Base-by-base conservation (phyloP, 106 monocot genomes). In the Allium cepa region DNA sequence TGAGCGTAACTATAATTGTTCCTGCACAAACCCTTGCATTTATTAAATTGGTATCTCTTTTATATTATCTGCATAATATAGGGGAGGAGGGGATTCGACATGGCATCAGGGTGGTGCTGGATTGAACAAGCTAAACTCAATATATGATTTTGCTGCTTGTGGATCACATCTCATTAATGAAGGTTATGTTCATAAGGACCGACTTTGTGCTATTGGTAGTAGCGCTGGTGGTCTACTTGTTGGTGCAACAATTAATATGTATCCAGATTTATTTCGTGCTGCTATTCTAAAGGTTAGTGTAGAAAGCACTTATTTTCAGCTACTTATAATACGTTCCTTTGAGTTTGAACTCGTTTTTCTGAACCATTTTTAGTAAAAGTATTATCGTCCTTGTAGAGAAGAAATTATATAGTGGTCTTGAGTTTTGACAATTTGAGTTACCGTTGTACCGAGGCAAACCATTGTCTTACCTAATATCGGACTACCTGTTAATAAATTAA, bases 211-310 rank as follows among this genome's bases (percentile, higher is more conserved):
- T 63, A 69, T 91, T 72, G 97, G 92, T 56, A 86, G 62, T 69
- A 97, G 97, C 83, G 97, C 92, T 63, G 97, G 97, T 60, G 97
- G 97, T 10, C 84, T 97, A 78, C 84, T 97, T 70, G 84, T 97
- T 59, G 84, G 76, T 69, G 78, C 92, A 50, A 53, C 84, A 16
- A 77, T 97, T 55, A 97, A 97, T 82, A 80, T 89, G 78, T 75
- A 74, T 66, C 82, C 86, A 49, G 63, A 83, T 75, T 72, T 92
- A 60, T 92, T 92, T 73, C 77, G 78, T 75, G 80, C 92, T 80
- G 89, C 84, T 50, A 81, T 97, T 64, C 76, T 97, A 60, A 97
- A 97, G 92, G 97, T 97, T 36, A 36, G 36, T 36, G 36, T 36
- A 36, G 36, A 36, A 36, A 36, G 36, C 36, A 36, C 36, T 36